A percentile compares a stretch with the other conserved stretches of the same genome.
phyloP scores from a whole-genome alignment of 805 yeast species.

The Ogataea methylovora region DNA sequence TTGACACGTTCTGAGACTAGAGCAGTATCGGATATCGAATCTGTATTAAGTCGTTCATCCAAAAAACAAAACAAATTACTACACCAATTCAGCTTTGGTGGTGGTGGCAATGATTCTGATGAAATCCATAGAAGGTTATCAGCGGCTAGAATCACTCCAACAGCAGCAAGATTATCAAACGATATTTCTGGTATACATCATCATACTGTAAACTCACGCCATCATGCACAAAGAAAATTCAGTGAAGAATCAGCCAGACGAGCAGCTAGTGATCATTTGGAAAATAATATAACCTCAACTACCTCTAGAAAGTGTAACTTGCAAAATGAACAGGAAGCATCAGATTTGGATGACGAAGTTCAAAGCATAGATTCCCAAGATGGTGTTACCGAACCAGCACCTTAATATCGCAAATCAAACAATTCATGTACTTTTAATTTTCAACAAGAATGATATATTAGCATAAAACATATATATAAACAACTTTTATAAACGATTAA shows the following conservation, averaged over 20 bases:
- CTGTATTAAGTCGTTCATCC: slow-evolving; percentile 5
- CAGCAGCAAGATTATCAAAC: slow-evolving; percentile 36
- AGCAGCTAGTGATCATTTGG: background rate
- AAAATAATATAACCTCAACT: too few relatives aligned
- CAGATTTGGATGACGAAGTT: too few relatives aligned
- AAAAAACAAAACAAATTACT: slow-evolving; percentile 9
- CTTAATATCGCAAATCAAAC: too few relatives aligned
- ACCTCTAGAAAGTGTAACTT: too few relatives aligned
- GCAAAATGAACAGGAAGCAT: too few relatives aligned
- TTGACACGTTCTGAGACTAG: slow-evolving; percentile 16
- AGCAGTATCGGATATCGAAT: slow-evolving; percentile 15
- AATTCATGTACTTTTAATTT: too few relatives aligned
- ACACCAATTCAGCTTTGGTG: slow-evolving; percentile 22
- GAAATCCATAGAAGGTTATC: slow-evolving; percentile 26
- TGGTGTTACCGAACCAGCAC: too few relatives aligned
- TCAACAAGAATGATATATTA: too few relatives aligned
- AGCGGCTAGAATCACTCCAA: slow-evolving; percentile 30
- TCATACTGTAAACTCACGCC: slow-evolving; percentile 10
- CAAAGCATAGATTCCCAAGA: too few relatives aligned
- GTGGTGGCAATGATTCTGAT: slow-evolving; percentile 20
- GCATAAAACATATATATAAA: too few relatives aligned
- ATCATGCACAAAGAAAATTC: slow-evolving; percentile 1
- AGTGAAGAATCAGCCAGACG: background rate
- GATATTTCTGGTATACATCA: slow-evolving; percentile 37
- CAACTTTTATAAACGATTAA: too few relatives aligned